phyloP scores from a whole-genome alignment of 352 stramenopile genomes.

The Globisporangium iwayamae region DNA sequence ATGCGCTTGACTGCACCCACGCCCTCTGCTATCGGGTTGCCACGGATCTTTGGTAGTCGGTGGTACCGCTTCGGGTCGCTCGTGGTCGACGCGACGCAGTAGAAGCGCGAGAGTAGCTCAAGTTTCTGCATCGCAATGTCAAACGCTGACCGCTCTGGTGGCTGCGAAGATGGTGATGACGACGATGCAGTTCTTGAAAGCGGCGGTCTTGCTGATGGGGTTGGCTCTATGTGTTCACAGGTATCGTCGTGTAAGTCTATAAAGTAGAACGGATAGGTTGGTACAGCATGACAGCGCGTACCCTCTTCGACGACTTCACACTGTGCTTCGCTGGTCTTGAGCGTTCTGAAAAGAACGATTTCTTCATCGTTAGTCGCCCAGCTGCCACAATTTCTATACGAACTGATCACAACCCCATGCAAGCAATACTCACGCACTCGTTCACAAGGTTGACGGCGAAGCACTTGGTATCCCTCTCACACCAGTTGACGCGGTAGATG shows the following conservation, averaged over 20 bases:
- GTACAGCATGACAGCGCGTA: background rate
- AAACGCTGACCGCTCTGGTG: constrained; percentile 2
- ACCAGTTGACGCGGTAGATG: constrained; percentile 71
- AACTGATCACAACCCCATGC: background rate
- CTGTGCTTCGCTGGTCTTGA: constrained; percentile 10
- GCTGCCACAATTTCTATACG: background rate
- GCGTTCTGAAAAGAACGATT: background rate
- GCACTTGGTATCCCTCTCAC: constrained; percentile 42
- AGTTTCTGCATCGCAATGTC: constrained; percentile 21
- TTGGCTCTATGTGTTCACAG: background rate
- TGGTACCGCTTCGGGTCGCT: constrained; percentile 29
- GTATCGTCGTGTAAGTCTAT: background rate
- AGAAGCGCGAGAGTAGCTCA: constrained; percentile 24
- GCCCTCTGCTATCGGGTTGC: constrained; percentile 45
- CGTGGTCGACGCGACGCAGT: constrained; percentile 35
- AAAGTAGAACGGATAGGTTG: background rate
- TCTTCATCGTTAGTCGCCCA: background rate
- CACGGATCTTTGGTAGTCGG: constrained; percentile 53
- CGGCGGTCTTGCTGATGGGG: background rate
- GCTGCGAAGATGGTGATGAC: background rate
- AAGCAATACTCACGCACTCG: constrained; percentile 35
- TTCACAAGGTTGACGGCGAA: constrained; percentile 75
- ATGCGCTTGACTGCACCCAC: constrained; percentile 47
- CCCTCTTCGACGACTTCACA: background rate
- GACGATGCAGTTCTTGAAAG: background rate